Conservation (phyloP, 768 basidiomycete species). For the Trametes cingulata region DNA sequence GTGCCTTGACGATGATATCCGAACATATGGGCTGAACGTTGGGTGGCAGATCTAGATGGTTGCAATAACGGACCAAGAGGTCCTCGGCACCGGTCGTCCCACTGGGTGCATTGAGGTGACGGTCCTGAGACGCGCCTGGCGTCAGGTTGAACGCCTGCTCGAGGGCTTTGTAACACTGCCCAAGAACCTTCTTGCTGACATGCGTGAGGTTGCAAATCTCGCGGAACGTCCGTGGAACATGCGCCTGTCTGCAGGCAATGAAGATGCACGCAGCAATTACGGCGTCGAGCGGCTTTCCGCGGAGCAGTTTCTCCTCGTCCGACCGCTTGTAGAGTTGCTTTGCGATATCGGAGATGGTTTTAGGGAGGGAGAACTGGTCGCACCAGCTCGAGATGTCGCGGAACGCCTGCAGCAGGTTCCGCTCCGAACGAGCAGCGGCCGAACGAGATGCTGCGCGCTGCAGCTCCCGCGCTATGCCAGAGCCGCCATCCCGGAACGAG, state of each 20-base stretch:
- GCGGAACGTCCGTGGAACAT: slow-evolving; percentile 93
- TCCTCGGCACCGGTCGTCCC: slow-evolving; percentile 76
- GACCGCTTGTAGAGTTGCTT: slow-evolving; percentile 97
- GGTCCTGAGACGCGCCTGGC: slow-evolving; percentile 68
- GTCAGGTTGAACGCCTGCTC: slow-evolving; percentile 88
- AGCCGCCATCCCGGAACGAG: slow-evolving; percentile 92
- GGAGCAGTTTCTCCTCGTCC: slow-evolving; percentile 91
- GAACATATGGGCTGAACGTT: slow-evolving; percentile 82
- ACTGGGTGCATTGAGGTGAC: slow-evolving; percentile 40
- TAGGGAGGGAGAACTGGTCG: slow-evolving; percentile 92
- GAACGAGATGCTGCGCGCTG: slow-evolving; percentile 89
- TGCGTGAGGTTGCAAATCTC: slow-evolving; percentile 93
- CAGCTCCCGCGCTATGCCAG: slow-evolving; percentile 87
- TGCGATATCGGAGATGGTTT: slow-evolving; percentile 92
- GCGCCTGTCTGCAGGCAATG: slow-evolving; percentile 93
- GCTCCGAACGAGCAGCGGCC: slow-evolving; percentile 76
- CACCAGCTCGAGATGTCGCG: slow-evolving; percentile 92
- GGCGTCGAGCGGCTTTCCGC: slow-evolving; percentile 89
- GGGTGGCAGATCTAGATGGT: slow-evolving; percentile 83
- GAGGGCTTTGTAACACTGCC: slow-evolving; percentile 89
- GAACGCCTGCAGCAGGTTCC: slow-evolving; percentile 86
- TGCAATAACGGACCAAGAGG: slow-evolving; percentile 90
- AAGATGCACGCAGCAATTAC: slow-evolving; percentile 98
- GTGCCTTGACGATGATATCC: slow-evolving; percentile 79
- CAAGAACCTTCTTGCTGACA: slow-evolving; percentile 92